phyloP scores from a whole-genome alignment of 2,329 filamentous ascomycete genomes.

The Endothia cerciana region DNA sequence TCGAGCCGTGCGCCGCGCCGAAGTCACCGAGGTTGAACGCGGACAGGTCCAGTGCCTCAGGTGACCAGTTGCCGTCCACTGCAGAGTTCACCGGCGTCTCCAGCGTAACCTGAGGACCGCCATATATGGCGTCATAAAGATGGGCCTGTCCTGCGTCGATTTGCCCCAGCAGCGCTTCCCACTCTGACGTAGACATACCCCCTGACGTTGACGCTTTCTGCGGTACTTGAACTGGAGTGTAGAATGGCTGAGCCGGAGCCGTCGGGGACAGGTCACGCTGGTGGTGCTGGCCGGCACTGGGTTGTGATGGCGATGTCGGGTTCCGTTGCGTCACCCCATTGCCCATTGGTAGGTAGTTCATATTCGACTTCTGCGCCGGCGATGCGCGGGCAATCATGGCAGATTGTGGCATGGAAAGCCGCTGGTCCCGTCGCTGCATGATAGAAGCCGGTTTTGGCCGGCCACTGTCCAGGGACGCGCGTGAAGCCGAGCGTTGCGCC shows the following conservation, averaged over 20 bases:
- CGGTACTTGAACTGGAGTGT: constrained; percentile 39
- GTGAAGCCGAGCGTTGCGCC: constrained; percentile 45
- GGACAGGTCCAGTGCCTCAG: constrained; percentile 60
- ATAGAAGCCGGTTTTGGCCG: constrained; percentile 41
- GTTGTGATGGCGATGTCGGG: constrained; percentile 52
- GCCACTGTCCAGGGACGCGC: constrained; percentile 54
- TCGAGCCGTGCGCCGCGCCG: constrained; percentile 46
- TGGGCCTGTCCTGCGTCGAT: constrained; percentile 81
- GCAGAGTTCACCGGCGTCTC: constrained; percentile 46
- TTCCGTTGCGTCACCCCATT: constrained; percentile 52
- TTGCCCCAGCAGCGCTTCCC: constrained; percentile 80
- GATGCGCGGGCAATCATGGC: constrained; percentile 45
- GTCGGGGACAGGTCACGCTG: constrained; percentile 36
- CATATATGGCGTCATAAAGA: constrained; percentile 84
- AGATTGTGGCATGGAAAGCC: constrained; percentile 50
- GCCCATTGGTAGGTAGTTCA: constrained; percentile 63
- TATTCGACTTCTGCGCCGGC: constrained; percentile 45
- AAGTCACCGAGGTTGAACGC: constrained; percentile 57
- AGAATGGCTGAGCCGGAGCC: constrained; percentile 39
- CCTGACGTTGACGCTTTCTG: constrained; percentile 41
- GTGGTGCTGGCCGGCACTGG: constrained; percentile 44
- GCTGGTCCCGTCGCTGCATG: constrained; percentile 49
- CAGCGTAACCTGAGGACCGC: constrained; percentile 59
- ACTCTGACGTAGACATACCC: constrained; percentile 68
- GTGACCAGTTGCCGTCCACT: constrained; percentile 51